Evolutionary conservation across 73 alveolate species (phyloP).

Genomic region (Breviolum minutum): DNA sequence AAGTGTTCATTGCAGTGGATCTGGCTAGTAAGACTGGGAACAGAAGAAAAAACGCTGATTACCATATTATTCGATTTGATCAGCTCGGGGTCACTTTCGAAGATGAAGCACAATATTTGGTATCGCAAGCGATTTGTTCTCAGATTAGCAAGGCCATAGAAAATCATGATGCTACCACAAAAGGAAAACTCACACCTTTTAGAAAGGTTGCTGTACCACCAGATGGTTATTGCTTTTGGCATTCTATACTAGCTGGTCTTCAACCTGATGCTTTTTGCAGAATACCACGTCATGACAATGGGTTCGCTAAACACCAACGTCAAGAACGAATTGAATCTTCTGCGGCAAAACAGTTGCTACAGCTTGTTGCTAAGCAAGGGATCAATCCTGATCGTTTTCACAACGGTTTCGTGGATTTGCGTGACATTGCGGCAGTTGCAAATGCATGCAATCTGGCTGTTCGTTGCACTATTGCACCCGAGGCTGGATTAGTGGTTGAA

Average conservation of each 20-base stretch:
- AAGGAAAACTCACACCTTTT: neutral
- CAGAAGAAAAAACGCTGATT: neutral
- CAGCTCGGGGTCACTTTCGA: slow-evolving; percentile 26
- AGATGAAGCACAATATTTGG: neutral
- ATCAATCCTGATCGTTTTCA: neutral
- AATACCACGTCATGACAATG: neutral
- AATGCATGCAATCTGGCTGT: neutral
- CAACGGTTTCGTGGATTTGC: neutral
- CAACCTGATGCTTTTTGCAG: neutral
- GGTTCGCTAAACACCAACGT: neutral
- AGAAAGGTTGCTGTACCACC: neutral
- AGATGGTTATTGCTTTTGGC: slow-evolving; percentile 22
- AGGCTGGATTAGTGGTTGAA: neutral
- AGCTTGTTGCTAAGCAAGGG: neutral
- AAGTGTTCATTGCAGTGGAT: neutral
- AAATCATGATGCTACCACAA: neutral
- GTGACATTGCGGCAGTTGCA: neutral
- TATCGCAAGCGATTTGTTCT: neutral
- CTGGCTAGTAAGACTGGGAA: neutral
- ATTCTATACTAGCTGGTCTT: neutral
- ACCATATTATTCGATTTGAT: neutral
- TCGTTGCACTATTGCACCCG: neutral
- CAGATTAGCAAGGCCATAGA: neutral
- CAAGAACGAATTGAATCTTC: neutral
- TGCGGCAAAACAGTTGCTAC: neutral